phyloP scores from a whole-genome alignment of 164 flowering plant species.

The Malania oleifera region DNA sequence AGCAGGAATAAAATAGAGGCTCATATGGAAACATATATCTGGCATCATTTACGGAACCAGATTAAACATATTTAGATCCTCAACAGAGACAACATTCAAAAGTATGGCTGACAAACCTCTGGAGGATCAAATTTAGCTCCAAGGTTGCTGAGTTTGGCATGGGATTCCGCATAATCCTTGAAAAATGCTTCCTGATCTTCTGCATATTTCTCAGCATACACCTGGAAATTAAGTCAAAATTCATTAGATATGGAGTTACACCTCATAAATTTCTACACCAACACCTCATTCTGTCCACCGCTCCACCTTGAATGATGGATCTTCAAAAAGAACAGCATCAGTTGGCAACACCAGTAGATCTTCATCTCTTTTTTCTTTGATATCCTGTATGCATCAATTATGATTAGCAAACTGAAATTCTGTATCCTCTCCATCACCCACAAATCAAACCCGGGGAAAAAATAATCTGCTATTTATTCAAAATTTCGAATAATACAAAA shows the following conservation, averaged over 20 bases:
- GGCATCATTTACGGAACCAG: not conserved
- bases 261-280: not conserved
- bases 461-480: not conserved
- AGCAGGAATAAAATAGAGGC: no score
- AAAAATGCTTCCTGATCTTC: conserved; percentile 83
- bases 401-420: conserved; percentile 7
- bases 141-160: conserved; percentile 92
- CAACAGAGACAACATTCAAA: not conserved
- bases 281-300: not conserved
- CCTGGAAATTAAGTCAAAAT: conserved; percentile 36
- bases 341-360: conserved; percentile 93
- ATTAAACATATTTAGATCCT: not conserved
- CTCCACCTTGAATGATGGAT: conserved; percentile 85
- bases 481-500: not conserved
- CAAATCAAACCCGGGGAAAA: not conserved
- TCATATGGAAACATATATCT: no score
- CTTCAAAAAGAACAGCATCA: conserved; percentile 93
- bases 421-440: not conserved
- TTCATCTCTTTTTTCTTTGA: conserved; percentile 79
- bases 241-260: not conserved
- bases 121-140: conserved; percentile 98
- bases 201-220: conserved; percentile 92
- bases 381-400: conserved; percentile 49
- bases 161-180: conserved; percentile 98
- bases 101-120: conserved; percentile 50